Evolutionary conservation across 1,284 basidiomycete species (phyloP).

Genomic region (Malassezia caprae): DNA sequence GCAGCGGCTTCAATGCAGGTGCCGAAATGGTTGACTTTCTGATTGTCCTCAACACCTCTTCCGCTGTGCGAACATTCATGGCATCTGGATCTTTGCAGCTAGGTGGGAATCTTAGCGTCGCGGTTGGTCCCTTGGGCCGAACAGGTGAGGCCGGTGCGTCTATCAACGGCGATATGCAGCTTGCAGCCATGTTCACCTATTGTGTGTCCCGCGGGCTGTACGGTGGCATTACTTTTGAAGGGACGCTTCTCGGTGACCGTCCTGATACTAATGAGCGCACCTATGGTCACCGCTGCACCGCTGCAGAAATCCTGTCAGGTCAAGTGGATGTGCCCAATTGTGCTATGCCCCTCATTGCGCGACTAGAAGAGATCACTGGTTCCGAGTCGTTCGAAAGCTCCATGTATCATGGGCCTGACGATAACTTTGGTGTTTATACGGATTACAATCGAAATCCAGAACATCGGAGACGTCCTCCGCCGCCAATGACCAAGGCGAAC

Average conservation of each 20-base stretch:
- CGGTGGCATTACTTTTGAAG: conserved; percentile 74
- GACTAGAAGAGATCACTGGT: conserved; percentile 11
- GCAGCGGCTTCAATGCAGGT: conserved; percentile 69
- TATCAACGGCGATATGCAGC: conserved; percentile 71
- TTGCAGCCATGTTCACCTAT: conserved; percentile 83
- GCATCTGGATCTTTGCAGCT: conserved; percentile 80
- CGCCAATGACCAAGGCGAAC: background rate
- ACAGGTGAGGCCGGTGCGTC: conserved; percentile 86
- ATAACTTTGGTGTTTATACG: background rate
- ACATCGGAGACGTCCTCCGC: conserved; percentile 19
- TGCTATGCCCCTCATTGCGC: conserved; percentile 7
- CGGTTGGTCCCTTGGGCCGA: conserved; percentile 82
- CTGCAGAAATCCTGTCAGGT: conserved; percentile 40
- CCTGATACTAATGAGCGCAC: conserved; percentile 59
- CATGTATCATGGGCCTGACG: background rate
- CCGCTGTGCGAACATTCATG: conserved; percentile 75
- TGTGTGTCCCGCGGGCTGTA: conserved; percentile 88
- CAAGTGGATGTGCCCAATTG: conserved; percentile 24
- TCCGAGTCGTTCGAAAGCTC: background rate
- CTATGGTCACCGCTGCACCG: conserved; percentile 33
- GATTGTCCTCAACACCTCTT: conserved; percentile 74
- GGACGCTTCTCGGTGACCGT: conserved; percentile 84
- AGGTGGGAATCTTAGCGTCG: conserved; percentile 57
- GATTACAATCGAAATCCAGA: conserved; percentile 28
- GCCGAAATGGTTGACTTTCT: conserved; percentile 91